Evolutionary conservation across 768 basidiomycete genomes (phyloP).

Genomic region (Thelephora aurantiotincta): DNA sequence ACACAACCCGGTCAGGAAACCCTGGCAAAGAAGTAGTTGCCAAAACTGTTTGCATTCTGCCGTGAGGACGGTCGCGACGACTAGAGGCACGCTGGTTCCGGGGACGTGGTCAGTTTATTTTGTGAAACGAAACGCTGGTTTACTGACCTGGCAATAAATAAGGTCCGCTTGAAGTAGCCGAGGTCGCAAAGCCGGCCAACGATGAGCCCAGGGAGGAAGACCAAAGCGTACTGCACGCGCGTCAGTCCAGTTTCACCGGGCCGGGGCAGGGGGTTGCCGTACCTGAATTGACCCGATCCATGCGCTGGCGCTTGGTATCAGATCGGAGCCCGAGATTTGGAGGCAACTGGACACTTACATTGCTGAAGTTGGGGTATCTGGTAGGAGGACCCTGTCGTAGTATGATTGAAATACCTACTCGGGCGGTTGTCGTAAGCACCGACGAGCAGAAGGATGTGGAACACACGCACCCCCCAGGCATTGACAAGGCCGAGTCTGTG

Average conservation of each 20-base stretch:
- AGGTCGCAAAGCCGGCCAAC: constrained; percentile 63
- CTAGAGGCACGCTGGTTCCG: constrained; percentile 28
- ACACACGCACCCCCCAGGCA: constrained; percentile 40
- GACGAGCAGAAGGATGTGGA: too few species aligned
- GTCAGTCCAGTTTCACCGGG: too few species aligned
- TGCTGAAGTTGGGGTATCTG: constrained; percentile 35
- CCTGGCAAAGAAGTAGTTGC: constrained; percentile 71
- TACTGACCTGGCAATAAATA: constrained; percentile 17
- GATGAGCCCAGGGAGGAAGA: constrained; percentile 47
- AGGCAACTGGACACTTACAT: constrained; percentile 27
- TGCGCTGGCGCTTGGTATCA: constrained; percentile 26
- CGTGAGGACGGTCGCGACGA: constrained; percentile 46
- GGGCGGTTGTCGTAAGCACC: too few species aligned
- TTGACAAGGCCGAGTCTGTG: constrained; percentile 55
- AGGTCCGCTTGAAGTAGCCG: constrained; percentile 45
- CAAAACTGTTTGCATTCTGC: constrained; percentile 63
- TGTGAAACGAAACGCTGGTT: too few species aligned
- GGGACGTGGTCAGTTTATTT: too few species aligned
- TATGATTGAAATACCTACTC: constrained; percentile 46
- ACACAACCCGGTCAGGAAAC: constrained; percentile 38
- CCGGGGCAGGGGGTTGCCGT: background rate
- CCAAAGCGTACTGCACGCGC: constrained; percentile 36
- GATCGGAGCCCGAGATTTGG: background rate
- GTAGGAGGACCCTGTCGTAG: constrained; percentile 42
- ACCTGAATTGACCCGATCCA: constrained; percentile 77